Conservation (phyloP, 2,329 filamentous ascomycete genomes). For the Colletotrichum echinochloae region DNA sequence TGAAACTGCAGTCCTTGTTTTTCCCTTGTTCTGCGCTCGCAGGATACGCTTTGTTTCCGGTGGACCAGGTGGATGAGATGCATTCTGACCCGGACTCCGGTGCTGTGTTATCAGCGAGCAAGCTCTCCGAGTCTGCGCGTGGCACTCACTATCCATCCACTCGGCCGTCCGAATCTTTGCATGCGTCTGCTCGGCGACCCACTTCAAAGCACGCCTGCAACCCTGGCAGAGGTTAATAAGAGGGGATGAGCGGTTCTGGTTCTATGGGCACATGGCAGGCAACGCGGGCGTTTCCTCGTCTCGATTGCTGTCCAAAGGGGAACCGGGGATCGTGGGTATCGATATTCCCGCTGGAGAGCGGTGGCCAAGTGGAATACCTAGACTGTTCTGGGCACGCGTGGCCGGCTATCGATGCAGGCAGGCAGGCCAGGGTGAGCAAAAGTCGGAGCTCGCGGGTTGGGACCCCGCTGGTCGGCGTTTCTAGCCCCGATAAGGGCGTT, state of each 20-base stretch:
- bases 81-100: neutral
- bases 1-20: conserved; percentile 1
- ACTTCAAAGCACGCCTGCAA: neutral
- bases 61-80: conserved; percentile 19
- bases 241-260: neutral
- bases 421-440: neutral
- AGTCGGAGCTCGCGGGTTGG: conserved; percentile 37
- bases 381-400: neutral
- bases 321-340: neutral
- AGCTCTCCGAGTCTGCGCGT: conserved; percentile 24
- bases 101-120: conserved; percentile 26
- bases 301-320: conserved; percentile 9
- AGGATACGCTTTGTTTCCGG: conserved; percentile 30
- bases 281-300: neutral
- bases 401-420: conserved; percentile 3
- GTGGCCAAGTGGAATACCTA: neutral
- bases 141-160: neutral
- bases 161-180: neutral
- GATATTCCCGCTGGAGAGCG: neutral
- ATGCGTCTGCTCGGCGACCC: neutral
- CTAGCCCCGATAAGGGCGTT: neutral
- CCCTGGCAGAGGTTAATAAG: conserved; percentile 23
- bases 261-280: neutral
- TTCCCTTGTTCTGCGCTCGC: conserved; percentile 2
- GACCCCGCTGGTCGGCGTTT: conserved; percentile 20